Conservation (phyloP, 768 basidiomycete species). For the Amanita pseudoporphyria region DNA sequence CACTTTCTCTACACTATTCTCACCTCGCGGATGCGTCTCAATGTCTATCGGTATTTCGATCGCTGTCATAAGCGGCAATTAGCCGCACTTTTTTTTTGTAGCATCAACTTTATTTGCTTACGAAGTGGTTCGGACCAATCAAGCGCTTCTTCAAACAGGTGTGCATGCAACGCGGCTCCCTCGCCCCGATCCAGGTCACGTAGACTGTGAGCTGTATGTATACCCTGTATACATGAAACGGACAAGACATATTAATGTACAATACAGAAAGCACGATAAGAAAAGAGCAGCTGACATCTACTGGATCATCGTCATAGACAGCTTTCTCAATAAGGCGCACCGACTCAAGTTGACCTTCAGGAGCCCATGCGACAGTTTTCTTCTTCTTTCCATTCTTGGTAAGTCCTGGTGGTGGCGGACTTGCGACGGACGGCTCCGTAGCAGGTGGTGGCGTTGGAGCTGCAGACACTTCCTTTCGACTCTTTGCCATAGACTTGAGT, state of each 20-base stretch:
- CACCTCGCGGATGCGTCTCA: constrained; percentile 47
- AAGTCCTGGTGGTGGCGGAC: constrained; percentile 24
- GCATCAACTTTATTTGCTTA: constrained; percentile 35
- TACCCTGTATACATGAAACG: constrained; percentile 43
- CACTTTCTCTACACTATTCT: constrained; percentile 56
- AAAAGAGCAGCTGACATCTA: constrained; percentile 64
- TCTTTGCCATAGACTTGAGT: constrained; percentile 64
- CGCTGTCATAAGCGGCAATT: constrained; percentile 28
- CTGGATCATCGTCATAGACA: constrained; percentile 81
- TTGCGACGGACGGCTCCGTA: constrained; percentile 16
- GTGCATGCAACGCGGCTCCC: constrained; percentile 76
- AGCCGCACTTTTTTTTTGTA: constrained; percentile 15
- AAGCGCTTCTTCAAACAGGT: constrained; percentile 75
- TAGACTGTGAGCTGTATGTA: constrained; percentile 58
- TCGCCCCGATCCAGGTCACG: constrained; percentile 86
- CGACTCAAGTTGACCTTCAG: constrained; percentile 63
- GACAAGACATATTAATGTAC: constrained; percentile 41
- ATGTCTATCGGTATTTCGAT: constrained; percentile 55
- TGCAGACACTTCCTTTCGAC: constrained; percentile 52
- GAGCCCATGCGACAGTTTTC: constrained; percentile 74
- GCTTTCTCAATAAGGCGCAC: constrained; percentile 78
- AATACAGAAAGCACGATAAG: constrained; percentile 29
- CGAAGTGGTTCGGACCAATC: constrained; percentile 81
- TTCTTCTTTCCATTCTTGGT: constrained; percentile 48
- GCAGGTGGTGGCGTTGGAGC: constrained; percentile 45